Evolutionary conservation across 2,329 filamentous ascomycete species (phyloP), one percentile per base, ranked within the genome.

Genomic region (Exophiala bonariae): DNA sequence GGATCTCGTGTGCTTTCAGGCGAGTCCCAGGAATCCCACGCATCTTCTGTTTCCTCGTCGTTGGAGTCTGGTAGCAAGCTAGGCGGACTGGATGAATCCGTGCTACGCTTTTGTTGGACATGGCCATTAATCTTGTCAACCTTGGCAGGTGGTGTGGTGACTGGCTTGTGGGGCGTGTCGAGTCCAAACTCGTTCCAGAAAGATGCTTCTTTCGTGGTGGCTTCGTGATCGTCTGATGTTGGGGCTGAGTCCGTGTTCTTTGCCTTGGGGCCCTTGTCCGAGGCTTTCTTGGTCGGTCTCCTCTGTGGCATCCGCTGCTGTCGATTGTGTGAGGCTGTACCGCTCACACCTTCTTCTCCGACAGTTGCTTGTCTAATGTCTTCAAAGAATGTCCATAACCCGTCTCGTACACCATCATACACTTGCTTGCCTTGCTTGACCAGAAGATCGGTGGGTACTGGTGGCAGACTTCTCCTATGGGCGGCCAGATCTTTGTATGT

Each of bases 321-420:
- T 42, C 64, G 62, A 35, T 65, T 63, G 16, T 52, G 43, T n/a
- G 42, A 35, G 14, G 36, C 41, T 4, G 49, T 50, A 5, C 55
- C 84, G 50, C 76, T 82, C 54, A 89, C 81, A 13, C 84, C 88
- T 71, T 99, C 93, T 44, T 99, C 93, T 18, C 93, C 93, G 5
- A 99, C 90, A 0, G 93, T 96, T 11, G 92, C 95, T 68, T 97
- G 93, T 57, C 91, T 81, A 38, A 99, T 82, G 63, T 99, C 93
- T 65, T 97, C 93, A 50, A 96, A 83, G 68, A 99, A 99, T 1
- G 89, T 96, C 82, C 87, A 91, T 39, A 99, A 72, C 2, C 93
- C 92, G 41, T 93, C 82, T 64, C 85, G 89, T 66, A 99, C 83
- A 68, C 96, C 93, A 50, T 88, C 86, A 13, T 91, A 87, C 67